Conservation (phyloP, 208 protist species). For the Blastocrithidia nonstop region DNA sequence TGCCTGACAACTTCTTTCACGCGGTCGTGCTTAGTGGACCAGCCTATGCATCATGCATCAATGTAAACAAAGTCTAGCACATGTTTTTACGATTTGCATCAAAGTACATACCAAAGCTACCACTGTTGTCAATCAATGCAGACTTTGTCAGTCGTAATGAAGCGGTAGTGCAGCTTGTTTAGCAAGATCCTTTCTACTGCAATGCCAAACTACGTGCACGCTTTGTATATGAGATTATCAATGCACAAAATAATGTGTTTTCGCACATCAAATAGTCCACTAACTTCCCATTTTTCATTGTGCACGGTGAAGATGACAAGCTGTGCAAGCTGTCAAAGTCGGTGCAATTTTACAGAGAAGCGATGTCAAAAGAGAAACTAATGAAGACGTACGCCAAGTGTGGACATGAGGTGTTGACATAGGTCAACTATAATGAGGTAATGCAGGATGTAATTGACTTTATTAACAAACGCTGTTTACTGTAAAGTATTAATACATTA, state of each 20-base stretch:
- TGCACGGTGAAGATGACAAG: conserved; percentile 34
- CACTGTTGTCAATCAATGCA: conserved; percentile 12
- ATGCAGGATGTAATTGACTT: conserved; percentile 37
- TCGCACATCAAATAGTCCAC: conserved; percentile 4
- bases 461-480: conserved; percentile 9
- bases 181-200: conserved; percentile 45
- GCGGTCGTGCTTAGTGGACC: conserved; percentile 54
- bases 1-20: conserved; percentile 9
- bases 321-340: conserved; percentile 23
- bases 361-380: conserved; percentile 29
- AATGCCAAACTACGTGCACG: conserved; percentile 19
- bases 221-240: conserved; percentile 27
- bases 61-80: conserved; percentile 3
- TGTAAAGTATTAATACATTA: not conserved
- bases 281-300: conserved; percentile 43
- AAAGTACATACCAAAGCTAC: conserved; percentile 23
- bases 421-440: conserved; percentile 29
- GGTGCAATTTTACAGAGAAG: conserved; percentile 16
- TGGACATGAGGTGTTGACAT: conserved; percentile 48
- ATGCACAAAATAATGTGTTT: conserved; percentile 18
- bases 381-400: conserved; percentile 20
- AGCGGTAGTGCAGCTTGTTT: conserved; percentile 26
- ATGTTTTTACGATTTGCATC: conserved; percentile 12
- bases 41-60: conserved; percentile 8
- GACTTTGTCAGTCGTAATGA: conserved; percentile 18